These are phyloP conservation scores for Phylloporus rhodoxanthus DNA, from an alignment of 768 basidiomycete species.

Conservation along the genomic window DNA sequence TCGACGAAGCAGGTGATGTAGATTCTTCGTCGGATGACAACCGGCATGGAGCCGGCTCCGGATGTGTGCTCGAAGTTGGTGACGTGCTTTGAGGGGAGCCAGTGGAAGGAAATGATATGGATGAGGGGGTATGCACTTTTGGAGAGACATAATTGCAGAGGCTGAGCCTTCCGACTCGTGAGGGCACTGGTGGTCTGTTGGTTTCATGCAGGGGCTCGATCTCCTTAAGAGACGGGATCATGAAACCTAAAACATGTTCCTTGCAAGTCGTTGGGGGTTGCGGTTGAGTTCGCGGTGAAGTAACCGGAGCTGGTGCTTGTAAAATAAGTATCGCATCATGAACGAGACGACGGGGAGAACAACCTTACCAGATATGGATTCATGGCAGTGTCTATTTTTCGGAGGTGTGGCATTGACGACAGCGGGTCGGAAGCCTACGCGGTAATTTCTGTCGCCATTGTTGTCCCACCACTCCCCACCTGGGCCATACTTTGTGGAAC, in stretches of 20 bases:
- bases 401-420: not conserved
- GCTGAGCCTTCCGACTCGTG: slow-evolving; percentile 20
- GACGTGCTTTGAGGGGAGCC: not conserved
- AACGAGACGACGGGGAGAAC: not conserved
- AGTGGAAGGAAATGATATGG: slow-evolving; percentile 1
- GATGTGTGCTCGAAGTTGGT: not conserved
- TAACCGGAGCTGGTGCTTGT: slow-evolving; percentile 4
- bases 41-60: not conserved
- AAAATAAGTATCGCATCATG: slow-evolving; percentile 1
- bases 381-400: slow-evolving; percentile 12
- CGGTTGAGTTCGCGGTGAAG: not conserved
- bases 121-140: not conserved
- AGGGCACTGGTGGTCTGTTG: not conserved
- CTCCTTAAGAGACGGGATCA: slow-evolving; percentile 3
- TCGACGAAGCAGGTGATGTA: slow-evolving; percentile 23
- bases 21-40: slow-evolving; percentile 10
- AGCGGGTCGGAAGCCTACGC: slow-evolving; percentile 51
- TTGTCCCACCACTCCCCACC: slow-evolving; percentile 94
- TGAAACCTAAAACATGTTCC: slow-evolving; percentile 10
- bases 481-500: slow-evolving; percentile 28
- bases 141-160: slow-evolving; percentile 34
- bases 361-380: slow-evolving; percentile 19
- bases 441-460: slow-evolving; percentile 73
- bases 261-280: slow-evolving; percentile 3
- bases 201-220: not conserved